Base-by-base conservation (phyloP, 306 rosid species). In the Inga leiocalycina region DNA sequence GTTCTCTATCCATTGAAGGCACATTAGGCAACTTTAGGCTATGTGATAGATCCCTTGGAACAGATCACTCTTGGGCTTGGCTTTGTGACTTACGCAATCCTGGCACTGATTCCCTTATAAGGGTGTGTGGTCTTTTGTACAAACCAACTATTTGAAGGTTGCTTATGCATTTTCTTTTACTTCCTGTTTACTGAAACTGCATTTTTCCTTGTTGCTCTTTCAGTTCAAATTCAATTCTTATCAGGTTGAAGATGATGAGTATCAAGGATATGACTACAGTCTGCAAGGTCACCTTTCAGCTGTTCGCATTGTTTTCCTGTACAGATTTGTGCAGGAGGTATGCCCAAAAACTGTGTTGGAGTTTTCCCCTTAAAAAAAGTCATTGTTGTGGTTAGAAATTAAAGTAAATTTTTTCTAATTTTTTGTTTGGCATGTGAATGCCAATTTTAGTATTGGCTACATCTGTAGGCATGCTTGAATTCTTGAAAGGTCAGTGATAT, bases 241-340 rank as follows among this genome's bases (percentile, higher is more conserved):
- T 84, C 86, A 94, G 87, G 92, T 84, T 83, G 98, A 89, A 75
- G 99, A 96, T 61, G 97, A 92, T 79, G 98, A 96, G 84, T 96
- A 91, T 76, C 89, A 96, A 87, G 99, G 99, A 76, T 94, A 92
- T 86, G 94, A 87, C 83, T 94, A 94, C 84, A 90, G 98, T 85
- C 87, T 96, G 91, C 83, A 87, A 71, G 97, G 99, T 71, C 97
- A 91, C 66, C 98, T 96, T 82, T 92, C 97, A 86, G 99, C 99
- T 65, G 99, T 96, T 85, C 99, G 99, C 75, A 89, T 96, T 74
- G 91, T 94, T 84, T 92, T 96, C 88, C 98, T 96, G 59, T 90
- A 96, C 85, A 91, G 99, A 89, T 96, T 96, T 88, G 93, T 96
- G 81, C 98, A 94, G 81, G 99, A 96, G 99, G 99, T 96, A 92